Evolutionary conservation across 2,329 filamentous ascomycete genomes (phyloP), one percentile per base, ranked within the genome.

Genomic region (Xylariaceae sp.): DNA sequence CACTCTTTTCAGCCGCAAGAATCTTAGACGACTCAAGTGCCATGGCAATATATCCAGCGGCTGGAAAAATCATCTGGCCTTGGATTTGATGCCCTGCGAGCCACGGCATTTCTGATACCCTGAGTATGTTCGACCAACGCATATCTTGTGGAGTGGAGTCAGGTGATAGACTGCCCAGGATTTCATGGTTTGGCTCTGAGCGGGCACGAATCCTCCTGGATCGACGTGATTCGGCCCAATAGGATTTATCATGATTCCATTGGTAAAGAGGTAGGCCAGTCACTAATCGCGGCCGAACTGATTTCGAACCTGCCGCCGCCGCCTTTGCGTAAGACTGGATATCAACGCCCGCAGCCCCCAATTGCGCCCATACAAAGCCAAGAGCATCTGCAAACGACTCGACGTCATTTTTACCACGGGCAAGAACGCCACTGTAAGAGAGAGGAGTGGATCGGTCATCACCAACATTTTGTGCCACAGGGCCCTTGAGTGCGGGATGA

Each of bases 401-500:
- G 1, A 66, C 26, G 4, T 63, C 70, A 8, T 70, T 64, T 15
- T 63, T 56, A 0, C 64, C 65, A 18, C 74, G 62, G 7, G 62
- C 50, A 0, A 76, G 64, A 0, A 73, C 26, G 2, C 70, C 69
- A 0, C 60, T 57, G 53, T 76, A 76, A 0, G 67, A 67, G 1
- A 71, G 37, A 1, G 49, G 30, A 2, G 47, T 32, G 4, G 54
- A 49, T 6, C 37, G 35, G 1, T 49, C 53, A 3, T 57, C 60
- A n/a, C 68, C 63, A 24, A 75, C 62, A 1, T 66, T 75, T 46
- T 76, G 68, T 2, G 54, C 64, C 0, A 70, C 67, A 0, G 77
- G 76, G 0, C 70, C 70, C 57, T 73, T 75, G 6, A 81, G 67
- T 3, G 74, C 71, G 0, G 77, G 72, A 54, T 79, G 77, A 1